Evolutionary conservation across 2,329 filamentous ascomycete species (phyloP), one percentile per base, ranked within the genome.

Genomic region (Calonectria hawksworthii): DNA sequence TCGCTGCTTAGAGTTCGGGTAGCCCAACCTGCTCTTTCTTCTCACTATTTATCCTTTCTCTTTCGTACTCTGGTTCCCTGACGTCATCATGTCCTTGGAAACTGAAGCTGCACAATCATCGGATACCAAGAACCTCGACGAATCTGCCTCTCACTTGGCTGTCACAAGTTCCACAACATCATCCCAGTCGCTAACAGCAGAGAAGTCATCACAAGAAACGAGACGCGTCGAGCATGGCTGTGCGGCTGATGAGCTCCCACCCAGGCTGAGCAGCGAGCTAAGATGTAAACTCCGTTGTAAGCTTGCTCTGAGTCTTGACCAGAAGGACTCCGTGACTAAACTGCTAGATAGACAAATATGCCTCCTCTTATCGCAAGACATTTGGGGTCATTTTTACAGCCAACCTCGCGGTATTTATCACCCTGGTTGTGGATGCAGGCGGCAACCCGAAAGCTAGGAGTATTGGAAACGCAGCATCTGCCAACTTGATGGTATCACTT

Each of bases 401-500:
- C 0, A 79, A 79, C 18, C 21, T 79, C 2, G 52, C 59, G 0
- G 67, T 78, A 1, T 74, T 79, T 2, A 56, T 74, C 10, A 26
- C 16, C 4, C 47, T 76, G 3, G n/a, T 79, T 0, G 13, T 79
- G 1, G 68, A 67, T 9, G 61, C 52, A 0, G 76, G 77, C 0
- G 79, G 77, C 7, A 76, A 65, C 11, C 77, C 75, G 0, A 59
- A 68, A 3, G 47, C 71, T 0, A 50, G 71, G 7, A 75, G 73
- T 5, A 13, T 79, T 26, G 77, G 77, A 0, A 79, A 61, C 0
- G 77, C 77, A 2, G 77, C 79, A 6, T 76, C 77, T 0, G 71
- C 77, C 0, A 79, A 79, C 75, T 83, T 90, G 10, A 77, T 87
- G 9, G 79, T 85, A 1, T 84, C 88, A 11, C 85, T 89, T 2